Evolutionary conservation across 805 yeast genomes (phyloP).

Genomic region (Saturnispora mendoncae): DNA sequence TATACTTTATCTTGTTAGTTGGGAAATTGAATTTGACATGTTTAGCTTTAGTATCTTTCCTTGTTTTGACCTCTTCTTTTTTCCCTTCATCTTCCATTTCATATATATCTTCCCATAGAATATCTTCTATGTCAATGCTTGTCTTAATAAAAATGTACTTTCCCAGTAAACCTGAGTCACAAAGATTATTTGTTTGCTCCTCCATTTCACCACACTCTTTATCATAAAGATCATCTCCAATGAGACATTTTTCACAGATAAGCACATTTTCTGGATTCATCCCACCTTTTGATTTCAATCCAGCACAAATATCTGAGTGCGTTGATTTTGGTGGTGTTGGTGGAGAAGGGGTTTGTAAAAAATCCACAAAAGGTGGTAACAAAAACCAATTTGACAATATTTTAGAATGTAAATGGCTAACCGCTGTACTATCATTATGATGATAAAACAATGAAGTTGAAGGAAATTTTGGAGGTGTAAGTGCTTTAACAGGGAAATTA

Average conservation of each 20-base stretch:
- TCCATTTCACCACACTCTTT: slow-evolving; percentile 21
- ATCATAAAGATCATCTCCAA: slow-evolving; percentile 3
- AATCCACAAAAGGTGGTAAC: slow-evolving; percentile 30
- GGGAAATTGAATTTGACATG: slow-evolving; percentile 8
- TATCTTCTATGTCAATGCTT: slow-evolving; percentile 25
- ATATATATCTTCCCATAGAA: slow-evolving; percentile 13
- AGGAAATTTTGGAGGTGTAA: slow-evolving; percentile 24
- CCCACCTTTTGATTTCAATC: slow-evolving; percentile 14
- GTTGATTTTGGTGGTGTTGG: slow-evolving; percentile 26
- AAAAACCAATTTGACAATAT: slow-evolving; percentile 29
- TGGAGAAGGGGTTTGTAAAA: slow-evolving; percentile 26
- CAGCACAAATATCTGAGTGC: slow-evolving; percentile 11
- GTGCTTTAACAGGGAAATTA: slow-evolving; percentile 4
- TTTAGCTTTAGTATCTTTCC: background rate
- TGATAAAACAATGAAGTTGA: slow-evolving; percentile 25
- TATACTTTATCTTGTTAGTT: background rate
- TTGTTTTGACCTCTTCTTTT: slow-evolving; percentile 11
- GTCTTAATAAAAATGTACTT: slow-evolving; percentile 25
- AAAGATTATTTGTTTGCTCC: too few species aligned
- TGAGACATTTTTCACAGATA: slow-evolving; percentile 23
- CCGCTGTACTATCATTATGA: slow-evolving; percentile 20
- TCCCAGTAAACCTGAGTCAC: slow-evolving; percentile 22
- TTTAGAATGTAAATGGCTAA: slow-evolving; percentile 22
- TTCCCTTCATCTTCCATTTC: slow-evolving; percentile 1
- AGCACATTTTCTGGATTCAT: slow-evolving; percentile 28